These are phyloP conservation scores for Picea mariana DNA, from an alignment of 83 land plant genomes.

Conservation along the genomic window DNA sequence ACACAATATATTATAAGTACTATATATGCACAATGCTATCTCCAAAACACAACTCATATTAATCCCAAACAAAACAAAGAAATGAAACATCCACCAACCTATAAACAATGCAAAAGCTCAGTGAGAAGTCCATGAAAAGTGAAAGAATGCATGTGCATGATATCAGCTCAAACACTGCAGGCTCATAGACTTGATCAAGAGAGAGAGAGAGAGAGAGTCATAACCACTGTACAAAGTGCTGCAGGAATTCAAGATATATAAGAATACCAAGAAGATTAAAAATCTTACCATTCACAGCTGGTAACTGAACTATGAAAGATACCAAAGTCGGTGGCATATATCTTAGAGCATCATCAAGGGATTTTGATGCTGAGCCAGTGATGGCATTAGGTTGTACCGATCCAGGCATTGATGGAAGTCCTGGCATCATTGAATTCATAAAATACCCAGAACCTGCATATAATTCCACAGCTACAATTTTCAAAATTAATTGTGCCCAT, in stretches of 20 bases:
- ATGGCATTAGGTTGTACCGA: conserved; percentile 12
- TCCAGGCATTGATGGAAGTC: conserved; percentile 27
- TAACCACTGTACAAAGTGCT: too few relatives aligned
- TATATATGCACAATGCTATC: too few relatives aligned
- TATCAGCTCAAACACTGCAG: background rate
- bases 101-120: too few relatives aligned
- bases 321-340: conserved; percentile 46
- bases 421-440: conserved; percentile 32
- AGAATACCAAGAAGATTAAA: background rate
- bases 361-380: conserved; percentile 15
- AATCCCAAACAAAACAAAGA: too few relatives aligned
- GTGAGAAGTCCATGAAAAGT: too few relatives aligned
- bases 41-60: too few relatives aligned
- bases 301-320: conserved; percentile 48
- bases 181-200: background rate
- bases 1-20: too few relatives aligned
- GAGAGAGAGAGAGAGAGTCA: too few relatives aligned
- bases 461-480: background rate
- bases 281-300: conserved; percentile 57
- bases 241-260: background rate
- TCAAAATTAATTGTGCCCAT: background rate
- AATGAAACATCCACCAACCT: too few relatives aligned
- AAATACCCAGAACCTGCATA: conserved; percentile 34
- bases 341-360: conserved; percentile 50
- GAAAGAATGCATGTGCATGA: background rate